Evolutionary conservation across 164 flowering plant species (phyloP).

Genomic region (Piper longum): DNA sequence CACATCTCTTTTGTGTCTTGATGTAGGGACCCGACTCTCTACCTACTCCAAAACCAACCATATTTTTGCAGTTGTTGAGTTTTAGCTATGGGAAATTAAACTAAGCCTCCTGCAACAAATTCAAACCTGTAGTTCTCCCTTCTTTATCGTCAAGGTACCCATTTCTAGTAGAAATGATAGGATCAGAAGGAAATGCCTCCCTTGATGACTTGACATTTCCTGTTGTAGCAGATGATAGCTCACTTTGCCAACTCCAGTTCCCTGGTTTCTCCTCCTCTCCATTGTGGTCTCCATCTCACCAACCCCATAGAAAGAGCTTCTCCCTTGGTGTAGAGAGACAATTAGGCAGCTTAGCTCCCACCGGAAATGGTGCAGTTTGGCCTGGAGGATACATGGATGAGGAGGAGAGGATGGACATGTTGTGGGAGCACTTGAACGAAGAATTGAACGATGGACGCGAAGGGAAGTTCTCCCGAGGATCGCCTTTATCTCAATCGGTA

Average conservation of each 20-base stretch:
- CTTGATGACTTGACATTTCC: slow-evolving; percentile 51
- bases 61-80: slow-evolving; percentile 1
- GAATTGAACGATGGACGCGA: slow-evolving; percentile 9
- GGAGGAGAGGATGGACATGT: slow-evolving; percentile 53
- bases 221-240: slow-evolving; percentile 5
- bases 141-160: neutral
- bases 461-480: neutral
- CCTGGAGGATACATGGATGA: slow-evolving; percentile 5
- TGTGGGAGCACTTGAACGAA: slow-evolving; percentile 40
- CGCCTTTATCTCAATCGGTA: neutral
- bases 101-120: neutral
- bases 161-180: neutral
- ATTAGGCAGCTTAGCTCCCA: neutral
- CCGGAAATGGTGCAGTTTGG: neutral
- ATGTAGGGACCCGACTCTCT: neutral
- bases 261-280: slow-evolving; percentile 21
- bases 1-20: slow-evolving; percentile 2
- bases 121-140: neutral
- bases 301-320: slow-evolving; percentile 13
- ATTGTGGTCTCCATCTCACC: slow-evolving; percentile 26
- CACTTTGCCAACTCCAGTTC: slow-evolving; percentile 3
- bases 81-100: neutral
- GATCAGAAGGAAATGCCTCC: slow-evolving; percentile 5
- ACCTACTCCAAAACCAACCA: neutral
- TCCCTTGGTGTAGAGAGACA: slow-evolving; percentile 5